Percentiles rank a stretch among this genome's conserved stretches.
Evolutionary conservation across 108 stramenopile species (phyloP).

Genomic region (Discostella stelligeroides): DNA sequence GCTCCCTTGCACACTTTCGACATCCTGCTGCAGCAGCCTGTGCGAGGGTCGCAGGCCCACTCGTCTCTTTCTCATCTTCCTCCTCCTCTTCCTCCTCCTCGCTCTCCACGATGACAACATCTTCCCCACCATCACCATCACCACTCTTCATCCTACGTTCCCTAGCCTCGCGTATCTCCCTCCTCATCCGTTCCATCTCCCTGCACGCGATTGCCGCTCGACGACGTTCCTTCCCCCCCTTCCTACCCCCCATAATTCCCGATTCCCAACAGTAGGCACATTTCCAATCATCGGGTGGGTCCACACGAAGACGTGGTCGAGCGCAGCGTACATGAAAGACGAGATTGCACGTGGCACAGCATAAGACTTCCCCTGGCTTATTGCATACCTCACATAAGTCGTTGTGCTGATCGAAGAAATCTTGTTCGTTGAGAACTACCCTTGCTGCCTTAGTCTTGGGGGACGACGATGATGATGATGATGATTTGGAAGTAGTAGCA

Average conservation of each 20-base stretch:
- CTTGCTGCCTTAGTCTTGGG: neutral
- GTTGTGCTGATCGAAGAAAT: slow-evolving; percentile 86
- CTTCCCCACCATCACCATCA: slow-evolving; percentile 5
- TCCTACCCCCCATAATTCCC: slow-evolving; percentile 61
- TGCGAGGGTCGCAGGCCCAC: neutral
- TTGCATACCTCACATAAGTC: slow-evolving; percentile 92
- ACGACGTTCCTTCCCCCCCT: slow-evolving; percentile 62
- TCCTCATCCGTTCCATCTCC: slow-evolving; percentile 68
- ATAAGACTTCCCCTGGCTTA: slow-evolving; percentile 76
- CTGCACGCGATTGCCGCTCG: slow-evolving; percentile 66
- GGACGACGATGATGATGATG: neutral
- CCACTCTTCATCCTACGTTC: neutral
- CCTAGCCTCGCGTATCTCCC: slow-evolving; percentile 31
- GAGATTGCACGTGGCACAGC: slow-evolving; percentile 92
- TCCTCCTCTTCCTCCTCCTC: slow-evolving; percentile 6
- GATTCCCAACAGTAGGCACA: slow-evolving; percentile 75
- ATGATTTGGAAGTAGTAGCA: slow-evolving; percentile 24
- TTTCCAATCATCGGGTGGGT: slow-evolving; percentile 73
- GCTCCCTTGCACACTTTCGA: slow-evolving; percentile 29
- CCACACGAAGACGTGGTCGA: slow-evolving; percentile 66
- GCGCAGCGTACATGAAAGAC: slow-evolving; percentile 89
- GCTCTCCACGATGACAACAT: slow-evolving; percentile 5
- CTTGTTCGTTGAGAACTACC: slow-evolving; percentile 58
- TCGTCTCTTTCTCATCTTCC: slow-evolving; percentile 5
- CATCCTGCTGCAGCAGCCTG: slow-evolving; percentile 26